Evolutionary conservation across 1,139 yeast species (phyloP).

Genomic region (Kazachstania sp.): DNA sequence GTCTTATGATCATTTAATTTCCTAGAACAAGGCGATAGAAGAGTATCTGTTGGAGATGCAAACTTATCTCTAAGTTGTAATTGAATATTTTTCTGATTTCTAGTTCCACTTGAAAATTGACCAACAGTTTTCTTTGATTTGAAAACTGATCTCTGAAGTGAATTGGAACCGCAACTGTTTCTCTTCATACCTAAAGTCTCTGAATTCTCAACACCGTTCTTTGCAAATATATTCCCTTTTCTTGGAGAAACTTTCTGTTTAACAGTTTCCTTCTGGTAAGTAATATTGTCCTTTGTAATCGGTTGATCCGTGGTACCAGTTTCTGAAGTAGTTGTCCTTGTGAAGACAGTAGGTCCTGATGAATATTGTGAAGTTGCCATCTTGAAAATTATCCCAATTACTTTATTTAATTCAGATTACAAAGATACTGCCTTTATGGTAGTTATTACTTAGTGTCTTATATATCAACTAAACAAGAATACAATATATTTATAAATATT

Average conservation of each 20-base stretch:
- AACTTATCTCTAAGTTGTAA: constrained; percentile 24
- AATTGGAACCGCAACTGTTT: background rate
- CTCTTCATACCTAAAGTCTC: background rate
- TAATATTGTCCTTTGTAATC: background rate
- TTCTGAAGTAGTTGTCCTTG: background rate
- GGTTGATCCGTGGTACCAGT: background rate
- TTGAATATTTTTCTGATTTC: constrained; percentile 7
- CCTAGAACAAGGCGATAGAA: constrained; percentile 51
- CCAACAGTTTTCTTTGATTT: constrained; percentile 12
- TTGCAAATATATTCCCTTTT: background rate
- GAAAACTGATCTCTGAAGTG: constrained; percentile 20
- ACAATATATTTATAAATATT: no score
- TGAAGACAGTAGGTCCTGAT: background rate
- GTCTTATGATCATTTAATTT: constrained; percentile 43
- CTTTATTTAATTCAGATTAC: no score
- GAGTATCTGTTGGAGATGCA: constrained; percentile 41
- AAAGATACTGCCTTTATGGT: no score
- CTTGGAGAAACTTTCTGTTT: background rate
- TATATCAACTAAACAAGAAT: no score
- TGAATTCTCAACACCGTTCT: background rate
- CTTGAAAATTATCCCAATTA: background rate
- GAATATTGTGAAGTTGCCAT: background rate
- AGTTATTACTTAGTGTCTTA: no score
- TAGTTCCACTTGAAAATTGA: constrained; percentile 5
- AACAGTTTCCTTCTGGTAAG: background rate